Evolutionary conservation across 495 filamentous ascomycete species (phyloP).

Genomic region (Penicillium cinerascens): DNA sequence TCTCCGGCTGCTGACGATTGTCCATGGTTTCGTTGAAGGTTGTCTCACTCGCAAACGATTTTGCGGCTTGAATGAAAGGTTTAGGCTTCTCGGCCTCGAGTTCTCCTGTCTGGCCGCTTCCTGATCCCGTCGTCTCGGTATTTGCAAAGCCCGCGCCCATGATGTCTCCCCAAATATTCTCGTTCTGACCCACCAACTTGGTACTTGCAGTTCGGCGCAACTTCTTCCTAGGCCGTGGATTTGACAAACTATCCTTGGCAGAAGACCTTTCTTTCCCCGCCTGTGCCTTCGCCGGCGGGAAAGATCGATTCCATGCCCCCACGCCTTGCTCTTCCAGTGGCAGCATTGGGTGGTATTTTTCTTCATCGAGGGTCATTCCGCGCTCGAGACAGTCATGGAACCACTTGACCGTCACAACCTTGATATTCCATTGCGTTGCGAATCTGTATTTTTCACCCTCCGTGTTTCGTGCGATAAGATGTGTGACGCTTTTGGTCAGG

Average conservation of each 20-base stretch:
- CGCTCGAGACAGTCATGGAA: conserved; percentile 77
- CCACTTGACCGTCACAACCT: conserved; percentile 79
- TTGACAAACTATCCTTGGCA: conserved; percentile 19
- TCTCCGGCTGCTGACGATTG: conserved; percentile 14
- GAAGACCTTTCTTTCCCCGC: conserved; percentile 7
- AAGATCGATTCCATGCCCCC: conserved; percentile 67
- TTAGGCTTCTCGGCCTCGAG: conserved; percentile 8
- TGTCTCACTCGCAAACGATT: conserved; percentile 43
- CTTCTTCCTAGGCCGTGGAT: conserved; percentile 52
- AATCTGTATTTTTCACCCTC: conserved; percentile 86
- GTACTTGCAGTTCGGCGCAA: conserved; percentile 76
- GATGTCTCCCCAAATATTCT: conserved; percentile 85
- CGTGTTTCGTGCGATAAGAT: conserved; percentile 76
- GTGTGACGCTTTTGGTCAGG: conserved; percentile 75
- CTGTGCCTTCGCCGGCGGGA: conserved; percentile 33
- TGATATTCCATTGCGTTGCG: conserved; percentile 74
- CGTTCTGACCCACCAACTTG: conserved; percentile 72
- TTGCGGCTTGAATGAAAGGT: conserved; percentile 32
- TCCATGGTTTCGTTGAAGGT: conserved; percentile 29
- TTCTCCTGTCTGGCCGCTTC: conserved; percentile 32
- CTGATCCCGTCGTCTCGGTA: conserved; percentile 23
- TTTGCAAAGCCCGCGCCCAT: conserved; percentile 52
- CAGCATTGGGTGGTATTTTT: conserved; percentile 69
- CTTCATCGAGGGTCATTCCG: conserved; percentile 90
- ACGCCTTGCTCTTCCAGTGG: conserved; percentile 66